Evolutionary conservation across 108 stramenopile species (phyloP).

Genomic region (Discostella stelligeroides): DNA sequence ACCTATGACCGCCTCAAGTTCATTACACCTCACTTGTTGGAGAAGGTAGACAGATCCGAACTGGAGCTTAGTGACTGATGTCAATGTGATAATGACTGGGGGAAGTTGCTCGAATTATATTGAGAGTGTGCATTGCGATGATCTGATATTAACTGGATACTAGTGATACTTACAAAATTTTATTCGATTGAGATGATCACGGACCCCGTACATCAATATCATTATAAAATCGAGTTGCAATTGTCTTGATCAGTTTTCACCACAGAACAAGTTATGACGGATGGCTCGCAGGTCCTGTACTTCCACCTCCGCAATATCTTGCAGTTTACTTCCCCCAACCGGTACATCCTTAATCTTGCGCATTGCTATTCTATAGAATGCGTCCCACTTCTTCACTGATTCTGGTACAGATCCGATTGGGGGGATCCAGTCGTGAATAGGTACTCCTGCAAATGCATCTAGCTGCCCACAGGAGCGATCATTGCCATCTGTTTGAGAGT

Average conservation of each 20-base stretch:
- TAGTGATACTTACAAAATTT: too few species aligned
- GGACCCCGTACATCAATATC: conserved; percentile 18
- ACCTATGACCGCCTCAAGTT: conserved; percentile 25
- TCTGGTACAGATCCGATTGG: conserved; percentile 18
- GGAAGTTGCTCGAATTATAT: too few species aligned
- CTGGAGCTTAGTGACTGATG: conserved; percentile 37
- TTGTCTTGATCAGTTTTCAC: not conserved
- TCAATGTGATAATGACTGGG: too few species aligned
- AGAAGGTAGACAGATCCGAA: conserved; percentile 67
- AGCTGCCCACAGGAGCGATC: conserved; percentile 15
- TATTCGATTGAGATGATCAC: too few species aligned
- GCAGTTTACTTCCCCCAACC: conserved; percentile 18
- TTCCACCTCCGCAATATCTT: conserved; percentile 19
- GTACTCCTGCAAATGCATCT: conserved; percentile 32
- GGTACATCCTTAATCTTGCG: conserved; percentile 12
- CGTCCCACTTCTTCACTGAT: conserved; percentile 19
- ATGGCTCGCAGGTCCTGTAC: conserved; percentile 18
- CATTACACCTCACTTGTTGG: conserved; percentile 77
- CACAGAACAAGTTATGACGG: conserved; percentile 32
- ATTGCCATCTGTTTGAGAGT: not conserved
- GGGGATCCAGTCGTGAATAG: conserved; percentile 31
- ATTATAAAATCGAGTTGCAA: not conserved
- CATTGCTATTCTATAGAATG: conserved; percentile 12
- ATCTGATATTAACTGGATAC: too few species aligned
- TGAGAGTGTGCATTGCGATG: too few species aligned